phyloP scores from a whole-genome alignment of 345 rosid species.

The Excoecaria cochinchinensis region DNA sequence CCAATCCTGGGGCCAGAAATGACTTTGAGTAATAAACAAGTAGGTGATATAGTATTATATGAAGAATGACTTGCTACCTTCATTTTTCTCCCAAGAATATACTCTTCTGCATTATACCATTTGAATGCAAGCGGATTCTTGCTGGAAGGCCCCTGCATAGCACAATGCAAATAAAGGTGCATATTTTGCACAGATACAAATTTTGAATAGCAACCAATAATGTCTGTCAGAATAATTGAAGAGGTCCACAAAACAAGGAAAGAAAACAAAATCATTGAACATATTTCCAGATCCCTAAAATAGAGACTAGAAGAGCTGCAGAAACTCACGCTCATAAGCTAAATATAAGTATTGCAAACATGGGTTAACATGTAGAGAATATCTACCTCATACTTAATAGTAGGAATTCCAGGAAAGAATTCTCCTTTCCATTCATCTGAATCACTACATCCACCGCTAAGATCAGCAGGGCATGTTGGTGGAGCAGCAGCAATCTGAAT shows the following conservation, averaged over 20 bases:
- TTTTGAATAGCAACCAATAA: neutral
- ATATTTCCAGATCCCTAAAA: neutral
- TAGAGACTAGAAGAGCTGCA: neutral
- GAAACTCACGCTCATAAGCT: neutral
- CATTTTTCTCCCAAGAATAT: conserved; percentile 94
- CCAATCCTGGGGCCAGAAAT: conserved; percentile 63
- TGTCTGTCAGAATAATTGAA: no score
- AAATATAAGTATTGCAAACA: neutral
- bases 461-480: conserved; percentile 76
- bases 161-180: neutral
- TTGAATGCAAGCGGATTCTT: conserved; percentile 76
- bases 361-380: neutral
- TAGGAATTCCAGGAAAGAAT: conserved; percentile 77
- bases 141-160: conserved; percentile 65
- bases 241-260: neutral
- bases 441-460: conserved; percentile 50
- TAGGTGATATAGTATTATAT: neutral
- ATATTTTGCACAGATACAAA: neutral
- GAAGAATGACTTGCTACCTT: conserved; percentile 46
- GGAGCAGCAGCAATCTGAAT: conserved; percentile 36
- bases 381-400: conserved; percentile 78
- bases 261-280: neutral
- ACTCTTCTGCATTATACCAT: conserved; percentile 92
- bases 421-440: conserved; percentile 87
- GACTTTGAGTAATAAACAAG: conserved; percentile 14